Base-by-base conservation (phyloP, 495 filamentous ascomycete species). In the Massariosphaeria phaeospora region DNA sequence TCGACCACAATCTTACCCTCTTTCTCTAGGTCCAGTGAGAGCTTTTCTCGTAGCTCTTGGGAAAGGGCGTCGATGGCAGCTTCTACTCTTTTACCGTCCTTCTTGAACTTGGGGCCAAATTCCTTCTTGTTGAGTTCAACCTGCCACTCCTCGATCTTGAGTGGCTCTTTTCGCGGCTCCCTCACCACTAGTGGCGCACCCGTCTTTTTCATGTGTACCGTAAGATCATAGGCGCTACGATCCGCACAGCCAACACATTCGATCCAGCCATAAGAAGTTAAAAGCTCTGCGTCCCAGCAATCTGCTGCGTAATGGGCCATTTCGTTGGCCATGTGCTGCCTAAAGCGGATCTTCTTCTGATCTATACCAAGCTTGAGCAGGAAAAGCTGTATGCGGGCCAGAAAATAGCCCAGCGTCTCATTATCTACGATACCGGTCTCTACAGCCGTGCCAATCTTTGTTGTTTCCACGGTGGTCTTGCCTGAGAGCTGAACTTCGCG, bases 171-270 rank as follows among this genome's bases (percentile, higher is more conserved):
- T 21, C 82, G 77, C 42, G 80, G 75, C 68, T 86, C 79, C 34
- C 85, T 75, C 26, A 89, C 87, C 30, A 84, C 73, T 9, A 91
- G 75, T 10, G 84, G 79, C n/a, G 78, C 78, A 47, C 84, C 84
- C n/a, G 87, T 91, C 72, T 83, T 83, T 70, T 88, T 85, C 71
- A 83, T 77, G 69, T 90, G 87, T 8, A 89, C 85, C 4, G 80
- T 79, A 65, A 91, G 65, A 66, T 91, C 86, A 64, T 86, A 90
- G 17, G 86, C 86, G 62, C 84, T 88, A 49, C 87, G 76, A 68
- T 91, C 87, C 43, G 87, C 87, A 67, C 87, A 90, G 55, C 87
- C 87, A 46, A 90, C 86, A 66, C 86, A 90, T 73, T 91, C 87
- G 44, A 90, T 84, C 87, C 87, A 91, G 68, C 87, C 87, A 65